These are phyloP conservation scores for Daldinia caldariorum DNA, from an alignment of 495 filamentous ascomycete genomes.

Conservation along the genomic window DNA sequence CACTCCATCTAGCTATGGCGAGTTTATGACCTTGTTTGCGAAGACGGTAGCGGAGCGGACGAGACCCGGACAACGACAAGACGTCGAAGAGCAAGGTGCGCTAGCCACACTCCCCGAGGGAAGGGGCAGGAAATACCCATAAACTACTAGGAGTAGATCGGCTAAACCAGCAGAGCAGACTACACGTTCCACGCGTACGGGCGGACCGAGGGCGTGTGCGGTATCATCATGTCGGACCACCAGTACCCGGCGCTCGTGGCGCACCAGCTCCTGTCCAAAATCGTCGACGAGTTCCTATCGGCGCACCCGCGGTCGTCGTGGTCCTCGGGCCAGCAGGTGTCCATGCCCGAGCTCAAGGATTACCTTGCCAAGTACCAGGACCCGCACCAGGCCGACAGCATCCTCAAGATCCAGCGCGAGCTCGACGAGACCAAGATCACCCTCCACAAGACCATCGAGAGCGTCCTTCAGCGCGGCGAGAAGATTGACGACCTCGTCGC, in stretches of 20 bases:
- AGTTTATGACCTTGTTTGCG: slow-evolving; percentile 76
- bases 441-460: slow-evolving; percentile 95
- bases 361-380: slow-evolving; percentile 92
- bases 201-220: slow-evolving; percentile 85
- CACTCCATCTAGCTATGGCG: slow-evolving; percentile 57
- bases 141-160: not conserved
- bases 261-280: slow-evolving; percentile 91
- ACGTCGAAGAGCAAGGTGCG: slow-evolving; percentile 86
- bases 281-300: slow-evolving; percentile 91
- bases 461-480: slow-evolving; percentile 85
- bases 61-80: slow-evolving; percentile 85
- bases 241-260: slow-evolving; percentile 91
- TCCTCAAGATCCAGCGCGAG: slow-evolving; percentile 95
- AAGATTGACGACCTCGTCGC: slow-evolving; percentile 90
- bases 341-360: slow-evolving; percentile 78
- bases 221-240: slow-evolving; percentile 87
- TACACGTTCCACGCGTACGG: slow-evolving; percentile 92
- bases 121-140: not conserved
- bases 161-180: slow-evolving; percentile 51
- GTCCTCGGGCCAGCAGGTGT: slow-evolving; percentile 62
- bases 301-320: slow-evolving; percentile 76
- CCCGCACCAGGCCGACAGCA: slow-evolving; percentile 85
- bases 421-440: slow-evolving; percentile 98
- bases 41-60: slow-evolving; percentile 83
- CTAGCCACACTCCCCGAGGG: slow-evolving; percentile 3